Percentiles rank a stretch among this genome's conserved stretches.
Evolutionary conservation across 1,284 basidiomycete species (phyloP).

Genomic region (Ceratobasidium sp.): DNA sequence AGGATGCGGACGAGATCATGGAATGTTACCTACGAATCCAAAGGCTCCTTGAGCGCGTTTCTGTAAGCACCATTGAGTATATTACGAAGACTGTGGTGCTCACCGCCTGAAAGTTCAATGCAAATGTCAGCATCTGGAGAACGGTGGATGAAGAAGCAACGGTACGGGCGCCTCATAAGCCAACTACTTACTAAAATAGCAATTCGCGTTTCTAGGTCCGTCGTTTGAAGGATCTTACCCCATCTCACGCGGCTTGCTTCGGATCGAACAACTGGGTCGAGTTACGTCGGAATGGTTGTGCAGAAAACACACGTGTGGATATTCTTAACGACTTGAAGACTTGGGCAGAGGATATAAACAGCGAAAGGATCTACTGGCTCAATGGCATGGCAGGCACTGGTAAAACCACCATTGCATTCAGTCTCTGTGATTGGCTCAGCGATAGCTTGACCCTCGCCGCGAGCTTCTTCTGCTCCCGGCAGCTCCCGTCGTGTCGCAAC

Average conservation of each 20-base stretch:
- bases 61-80: background rate
- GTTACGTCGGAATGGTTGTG: background rate
- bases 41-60: background rate
- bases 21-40: conserved; percentile 9
- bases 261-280: background rate
- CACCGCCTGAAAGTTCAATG: background rate
- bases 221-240: background rate
- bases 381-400: conserved; percentile 8
- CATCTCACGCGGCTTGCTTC: conserved; percentile 2
- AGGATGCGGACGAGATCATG: background rate
- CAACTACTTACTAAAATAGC: background rate
- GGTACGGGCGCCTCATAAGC: background rate
- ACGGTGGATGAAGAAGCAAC: background rate
- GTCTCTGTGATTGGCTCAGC: background rate
- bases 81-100: too few species aligned
- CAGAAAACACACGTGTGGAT: conserved; percentile 6
- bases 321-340: background rate
- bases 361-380: conserved; percentile 4
- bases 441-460: conserved; percentile 50
- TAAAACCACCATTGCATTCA: conserved; percentile 11
- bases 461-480: conserved; percentile 54
- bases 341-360: background rate
- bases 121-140: conserved; percentile 4
- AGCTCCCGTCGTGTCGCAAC: conserved; percentile 14
- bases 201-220: background rate